Evolutionary conservation across 2,329 filamentous ascomycete species (phyloP), one percentile per base, ranked within the genome.

Genomic region (Talaromyces sp.): DNA sequence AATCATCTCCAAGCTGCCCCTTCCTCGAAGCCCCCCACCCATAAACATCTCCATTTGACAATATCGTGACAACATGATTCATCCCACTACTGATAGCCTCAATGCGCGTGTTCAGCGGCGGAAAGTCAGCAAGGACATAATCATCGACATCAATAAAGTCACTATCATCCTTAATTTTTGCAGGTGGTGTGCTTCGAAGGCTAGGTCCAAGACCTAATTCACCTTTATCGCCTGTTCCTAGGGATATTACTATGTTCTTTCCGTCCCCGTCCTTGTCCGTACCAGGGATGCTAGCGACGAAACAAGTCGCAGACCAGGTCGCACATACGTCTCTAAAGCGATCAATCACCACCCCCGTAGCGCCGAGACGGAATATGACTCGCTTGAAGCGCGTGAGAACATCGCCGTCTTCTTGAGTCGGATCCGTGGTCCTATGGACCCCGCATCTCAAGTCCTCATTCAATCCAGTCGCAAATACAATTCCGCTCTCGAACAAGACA

Each of bases 21-120:
- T 97, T 95, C 27, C 92, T 85, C 14, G 90, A 89, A 71, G 88
- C 91, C 0, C 95, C 95, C 94, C 94, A 98, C 2, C 92, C 93
- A 74, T 90, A 96, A 1, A 89, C 88, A 16, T 90, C 84, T 0
- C 93, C 94, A 73, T 90, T 89, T 50, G 84, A 85, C 3, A 96
- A 78, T 0, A 97, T 85, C 1, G 82, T 87, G 16, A 96, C 85
- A 0, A 88, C 87, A 73, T 99, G 95, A 24, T 87, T 87, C 82
- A 96, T 90, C 37, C 90, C 87, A 11, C 91, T 90, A 1, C 88
- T 82, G 31, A 97, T 73, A 65, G 89, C 85, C 1, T 85, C 77
- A 3, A 96, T 75, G n/a, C 81, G 77, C 0, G 83, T 83, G 0
- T 79, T 85, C 0, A 69, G 9, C 0, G 89, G 89, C 1, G 90